Conservation (phyloP, 106 monocot genomes). For the Dioscorea zingiberensis region DNA sequence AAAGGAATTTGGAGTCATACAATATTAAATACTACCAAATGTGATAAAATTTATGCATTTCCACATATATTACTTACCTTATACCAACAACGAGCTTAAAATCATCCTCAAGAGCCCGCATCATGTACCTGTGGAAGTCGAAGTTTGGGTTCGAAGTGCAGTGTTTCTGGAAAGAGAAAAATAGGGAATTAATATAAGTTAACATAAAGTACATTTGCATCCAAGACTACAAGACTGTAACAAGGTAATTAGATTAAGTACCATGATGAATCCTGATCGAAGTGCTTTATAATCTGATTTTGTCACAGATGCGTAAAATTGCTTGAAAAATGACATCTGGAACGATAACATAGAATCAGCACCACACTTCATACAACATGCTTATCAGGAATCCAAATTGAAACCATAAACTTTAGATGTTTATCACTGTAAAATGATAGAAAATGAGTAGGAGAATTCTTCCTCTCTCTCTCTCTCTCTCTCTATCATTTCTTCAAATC, state of each 20-base stretch:
- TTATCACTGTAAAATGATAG: no score
- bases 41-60: neutral
- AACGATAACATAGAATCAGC: constrained; percentile 5
- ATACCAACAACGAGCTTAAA: constrained; percentile 84
- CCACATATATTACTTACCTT: constrained; percentile 25
- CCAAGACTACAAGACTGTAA: neutral
- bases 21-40: neutral
- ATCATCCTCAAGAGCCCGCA: constrained; percentile 80
- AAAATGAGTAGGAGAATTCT: no score
- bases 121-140: constrained; percentile 83
- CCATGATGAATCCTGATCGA: constrained; percentile 69
- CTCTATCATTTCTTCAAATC: no score
- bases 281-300: constrained; percentile 71
- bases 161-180: constrained; percentile 43
- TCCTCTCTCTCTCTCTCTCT: no score
- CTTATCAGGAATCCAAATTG: no score
- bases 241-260: neutral
- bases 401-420: no score
- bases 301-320: constrained; percentile 74
- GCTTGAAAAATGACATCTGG: constrained; percentile 84
- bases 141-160: constrained; percentile 33
- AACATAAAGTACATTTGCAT: neutral
- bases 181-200: neutral
- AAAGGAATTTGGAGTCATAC: neutral
- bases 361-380: neutral